Evolutionary conservation across 768 basidiomycete genomes (phyloP).

Genomic region (Sporobolomyces phaffii): DNA sequence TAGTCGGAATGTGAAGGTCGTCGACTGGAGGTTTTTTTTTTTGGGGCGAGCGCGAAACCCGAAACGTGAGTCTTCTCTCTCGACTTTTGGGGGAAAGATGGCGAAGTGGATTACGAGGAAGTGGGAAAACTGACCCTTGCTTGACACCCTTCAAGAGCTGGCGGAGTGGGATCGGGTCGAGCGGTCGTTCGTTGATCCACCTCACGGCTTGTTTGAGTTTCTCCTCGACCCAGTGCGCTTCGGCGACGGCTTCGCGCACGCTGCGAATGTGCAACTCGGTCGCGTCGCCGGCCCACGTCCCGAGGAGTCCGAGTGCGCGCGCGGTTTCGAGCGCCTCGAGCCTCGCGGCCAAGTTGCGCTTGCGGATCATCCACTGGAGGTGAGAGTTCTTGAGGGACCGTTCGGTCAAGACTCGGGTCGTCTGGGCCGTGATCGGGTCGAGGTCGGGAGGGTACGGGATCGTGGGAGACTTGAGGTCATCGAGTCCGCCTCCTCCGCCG

Average conservation of each 20-base stretch:
- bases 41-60: no score
- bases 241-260: slow-evolving; percentile 1
- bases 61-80: no score
- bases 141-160: background rate
- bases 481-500: background rate
- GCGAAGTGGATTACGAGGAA: background rate
- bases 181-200: slow-evolving; percentile 9
- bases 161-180: background rate
- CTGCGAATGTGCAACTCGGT: background rate
- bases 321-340: background rate
- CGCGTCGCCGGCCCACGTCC: slow-evolving; percentile 24
- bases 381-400: slow-evolving; percentile 7
- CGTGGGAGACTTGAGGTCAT: background rate
- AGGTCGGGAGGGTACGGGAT: slow-evolving; percentile 13
- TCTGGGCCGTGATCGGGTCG: background rate
- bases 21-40: background rate
- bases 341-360: slow-evolving; percentile 1
- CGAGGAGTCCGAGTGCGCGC: background rate
- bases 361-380: slow-evolving; percentile 24
- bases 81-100: no score
- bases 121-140: background rate
- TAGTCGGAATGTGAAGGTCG: slow-evolving; percentile 13
- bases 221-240: slow-evolving; percentile 28
- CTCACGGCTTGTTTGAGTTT: slow-evolving; percentile 3
- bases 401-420: slow-evolving; percentile 4